A percentile compares a stretch with the other conserved stretches of the same genome.
Evolutionary conservation across 768 basidiomycete genomes (phyloP).

Genomic region (Galerina marginata): DNA sequence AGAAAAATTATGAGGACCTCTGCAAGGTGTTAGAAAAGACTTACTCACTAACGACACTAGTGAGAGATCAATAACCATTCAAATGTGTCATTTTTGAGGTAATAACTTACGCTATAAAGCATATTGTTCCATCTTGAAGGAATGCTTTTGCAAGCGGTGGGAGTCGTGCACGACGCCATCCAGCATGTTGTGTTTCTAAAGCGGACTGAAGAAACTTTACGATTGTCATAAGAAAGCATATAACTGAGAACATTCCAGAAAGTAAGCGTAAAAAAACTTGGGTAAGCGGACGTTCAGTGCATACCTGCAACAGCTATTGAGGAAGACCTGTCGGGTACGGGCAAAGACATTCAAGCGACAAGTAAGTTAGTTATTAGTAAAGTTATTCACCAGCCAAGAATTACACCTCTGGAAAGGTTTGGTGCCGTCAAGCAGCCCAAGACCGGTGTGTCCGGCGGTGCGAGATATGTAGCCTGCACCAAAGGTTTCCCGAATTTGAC

Average conservation of each 20-base stretch:
- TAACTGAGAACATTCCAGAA: background rate
- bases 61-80: background rate
- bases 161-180: background rate
- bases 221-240: constrained; percentile 2
- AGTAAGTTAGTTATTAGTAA: background rate
- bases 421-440: constrained; percentile 1
- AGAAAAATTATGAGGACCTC: background rate
- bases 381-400: background rate
- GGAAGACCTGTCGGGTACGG: background rate
- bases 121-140: constrained; percentile 3
- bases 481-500: background rate
- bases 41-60: background rate
- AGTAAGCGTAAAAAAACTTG: background rate
- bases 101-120: background rate
- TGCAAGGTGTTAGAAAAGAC: background rate
- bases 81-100: background rate
- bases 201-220: constrained; percentile 5
- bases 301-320: background rate
- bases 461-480: background rate
- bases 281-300: background rate
- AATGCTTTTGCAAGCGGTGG: background rate
- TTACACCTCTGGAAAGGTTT: background rate
- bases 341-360: background rate
- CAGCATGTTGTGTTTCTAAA: background rate
- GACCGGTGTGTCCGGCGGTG: background rate